Conservation (phyloP, 495 filamentous ascomycete species). For the Aspergillus nanangensis region DNA sequence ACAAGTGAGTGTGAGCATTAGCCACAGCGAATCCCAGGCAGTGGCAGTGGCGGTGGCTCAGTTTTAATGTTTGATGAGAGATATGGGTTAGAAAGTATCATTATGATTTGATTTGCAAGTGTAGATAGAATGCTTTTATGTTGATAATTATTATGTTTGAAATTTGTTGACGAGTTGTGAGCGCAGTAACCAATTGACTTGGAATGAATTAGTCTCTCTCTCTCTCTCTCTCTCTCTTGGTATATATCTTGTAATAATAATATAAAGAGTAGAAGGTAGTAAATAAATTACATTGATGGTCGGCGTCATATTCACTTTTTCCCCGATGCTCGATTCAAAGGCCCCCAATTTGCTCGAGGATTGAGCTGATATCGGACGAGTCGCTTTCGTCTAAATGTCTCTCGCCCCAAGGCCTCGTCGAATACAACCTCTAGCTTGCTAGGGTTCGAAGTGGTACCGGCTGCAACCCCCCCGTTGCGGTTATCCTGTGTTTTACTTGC, state of each 20-base stretch:
- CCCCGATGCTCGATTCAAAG: conserved; percentile 64
- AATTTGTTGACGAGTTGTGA: not conserved
- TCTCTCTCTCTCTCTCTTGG: too few species aligned
- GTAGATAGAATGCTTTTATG: not conserved
- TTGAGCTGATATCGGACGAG: conserved; percentile 83
- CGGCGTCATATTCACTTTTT: conserved; percentile 8
- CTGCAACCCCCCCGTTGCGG: too few species aligned
- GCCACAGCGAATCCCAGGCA: conserved; percentile 86
- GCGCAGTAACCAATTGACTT: not conserved
- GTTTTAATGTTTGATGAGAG: conserved; percentile 42
- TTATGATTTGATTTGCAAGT: conserved; percentile 7
- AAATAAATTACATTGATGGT: too few species aligned
- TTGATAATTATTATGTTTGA: not conserved
- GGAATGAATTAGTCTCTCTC: too few species aligned
- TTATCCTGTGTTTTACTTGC: too few species aligned
- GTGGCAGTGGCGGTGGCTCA: conserved; percentile 87
- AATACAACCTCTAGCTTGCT: conserved; percentile 66
- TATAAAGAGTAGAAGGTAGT: too few species aligned
- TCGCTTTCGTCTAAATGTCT: conserved; percentile 51
- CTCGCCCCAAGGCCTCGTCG: conserved; percentile 71
- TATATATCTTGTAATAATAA: too few species aligned
- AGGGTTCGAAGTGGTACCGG: conserved; percentile 8
- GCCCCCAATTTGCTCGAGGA: conserved; percentile 88
- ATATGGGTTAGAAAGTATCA: conserved; percentile 4
- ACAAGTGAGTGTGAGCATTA: conserved; percentile 85